Evolutionary conservation across 2,329 filamentous ascomycete genomes (phyloP), one percentile per base, ranked within the genome.

Genomic region (Ascocoryne sarcoides): DNA sequence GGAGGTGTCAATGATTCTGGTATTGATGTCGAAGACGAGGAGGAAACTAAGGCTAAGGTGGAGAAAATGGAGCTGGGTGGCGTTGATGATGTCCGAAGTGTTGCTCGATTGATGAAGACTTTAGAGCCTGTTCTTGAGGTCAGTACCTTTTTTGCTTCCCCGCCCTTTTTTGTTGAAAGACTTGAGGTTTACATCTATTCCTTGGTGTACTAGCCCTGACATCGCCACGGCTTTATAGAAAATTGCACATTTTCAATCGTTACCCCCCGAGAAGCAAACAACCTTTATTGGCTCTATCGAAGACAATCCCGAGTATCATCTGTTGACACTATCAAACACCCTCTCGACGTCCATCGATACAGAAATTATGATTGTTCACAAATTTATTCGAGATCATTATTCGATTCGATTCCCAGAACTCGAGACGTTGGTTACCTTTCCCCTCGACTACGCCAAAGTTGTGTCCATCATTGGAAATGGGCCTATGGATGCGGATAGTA

Each of bases 361-460:
- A 58, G 90, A 96, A 62, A 84, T 96, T 33, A 84, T 84, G 23
- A 75, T 92, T 5, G 85, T 96, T 16, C 92, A 98, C 70, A 98
- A 98, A 65, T 93, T 87, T 62, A 87, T 95, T 44, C 79, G 90
- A 56, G 92, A 98, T 57, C 87, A 95, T 64, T 98, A 98, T 66
- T 95, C 89, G 8, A 74, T 84, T 14, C 79, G 90, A 45, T 98
- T 96, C 56, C 90, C 92, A 0, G 90, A 95, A 63, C 75, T 98
- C 30, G 92, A 98, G 62, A 75, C 75, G 15, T 75, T 98, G 23
- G 82, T 98, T 45, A 87, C 85, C 42, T 95, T 90, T 55, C 88
- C 92, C 1, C 73, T 96, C 37, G 87, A 95, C 60, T 98, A 95
- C 65, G 88, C 90, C 19, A 95, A 94, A 66, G 86, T 92, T 0